These are phyloP conservation scores for Salix arbutifolia DNA, from an alignment of 345 rosid species.

Conservation along the genomic window DNA sequence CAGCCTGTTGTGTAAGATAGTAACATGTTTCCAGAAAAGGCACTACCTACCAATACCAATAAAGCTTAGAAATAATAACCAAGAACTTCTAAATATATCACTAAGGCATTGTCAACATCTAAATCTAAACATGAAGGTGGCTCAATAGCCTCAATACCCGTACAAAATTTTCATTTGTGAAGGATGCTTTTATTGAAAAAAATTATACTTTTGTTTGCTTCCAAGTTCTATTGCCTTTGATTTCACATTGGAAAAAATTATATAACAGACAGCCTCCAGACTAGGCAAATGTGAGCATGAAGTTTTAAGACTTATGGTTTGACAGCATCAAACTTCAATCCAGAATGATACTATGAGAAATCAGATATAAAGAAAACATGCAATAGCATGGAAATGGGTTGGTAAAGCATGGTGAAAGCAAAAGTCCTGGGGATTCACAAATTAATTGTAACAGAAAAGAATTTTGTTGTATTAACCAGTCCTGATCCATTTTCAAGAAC, in stretches of 20 bases:
- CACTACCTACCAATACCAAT: background rate
- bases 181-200: background rate
- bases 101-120: background rate
- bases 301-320: background rate
- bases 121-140: background rate
- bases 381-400: background rate
- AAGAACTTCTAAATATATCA: background rate
- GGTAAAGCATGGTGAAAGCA: background rate
- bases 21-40: background rate
- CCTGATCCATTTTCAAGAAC: background rate
- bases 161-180: background rate
- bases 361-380: background rate
- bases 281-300: background rate
- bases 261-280: too few relatives aligned
- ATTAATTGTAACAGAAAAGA: background rate
- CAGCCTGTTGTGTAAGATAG: background rate
- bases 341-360: background rate
- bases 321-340: background rate
- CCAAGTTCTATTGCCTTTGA: background rate
- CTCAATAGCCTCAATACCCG: background rate
- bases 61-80: background rate
- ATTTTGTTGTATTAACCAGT: background rate
- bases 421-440: background rate
- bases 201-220: background rate
- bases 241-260: background rate